phyloP scores from a whole-genome alignment of 441 rosid species.

The Codiaeum variegatum region DNA sequence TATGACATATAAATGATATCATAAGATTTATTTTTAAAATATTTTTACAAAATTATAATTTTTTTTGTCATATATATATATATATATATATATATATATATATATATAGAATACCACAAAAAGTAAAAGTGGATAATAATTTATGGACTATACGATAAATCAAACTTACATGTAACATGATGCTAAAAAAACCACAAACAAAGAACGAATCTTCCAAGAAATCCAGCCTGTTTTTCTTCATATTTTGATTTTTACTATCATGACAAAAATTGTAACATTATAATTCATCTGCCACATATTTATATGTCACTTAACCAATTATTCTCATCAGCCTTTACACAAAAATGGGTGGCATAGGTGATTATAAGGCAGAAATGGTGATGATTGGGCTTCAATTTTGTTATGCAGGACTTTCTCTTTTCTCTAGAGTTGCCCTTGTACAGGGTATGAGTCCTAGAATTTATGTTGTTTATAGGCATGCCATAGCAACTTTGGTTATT shows the following conservation, averaged over 20 bases:
- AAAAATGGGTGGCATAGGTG: conserved; percentile 28
- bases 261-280: not conserved
- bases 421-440: conserved; percentile 40
- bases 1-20: too few relatives aligned
- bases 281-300: too few relatives aligned
- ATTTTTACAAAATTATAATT: too few relatives aligned
- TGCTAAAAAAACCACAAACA: too few relatives aligned
- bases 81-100: too few relatives aligned
- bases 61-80: too few relatives aligned
- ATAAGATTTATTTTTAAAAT: too few relatives aligned
- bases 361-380: conserved; percentile 37
- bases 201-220: not conserved
- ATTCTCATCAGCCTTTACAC: not conserved
- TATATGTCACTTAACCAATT: not conserved
- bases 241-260: too few relatives aligned
- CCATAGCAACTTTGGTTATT: conserved; percentile 39
- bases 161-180: too few relatives aligned
- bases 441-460: conserved; percentile 50
- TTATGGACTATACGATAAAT: too few relatives aligned
- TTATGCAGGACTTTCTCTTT: conserved; percentile 38
- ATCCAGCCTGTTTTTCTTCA: not conserved
- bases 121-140: too few relatives aligned
- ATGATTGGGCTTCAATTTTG: conserved; percentile 45
- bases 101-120: too few relatives aligned
- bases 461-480: conserved; percentile 50